Conservation (phyloP, 768 basidiomycete species). For the Termitomyces sp. region DNA sequence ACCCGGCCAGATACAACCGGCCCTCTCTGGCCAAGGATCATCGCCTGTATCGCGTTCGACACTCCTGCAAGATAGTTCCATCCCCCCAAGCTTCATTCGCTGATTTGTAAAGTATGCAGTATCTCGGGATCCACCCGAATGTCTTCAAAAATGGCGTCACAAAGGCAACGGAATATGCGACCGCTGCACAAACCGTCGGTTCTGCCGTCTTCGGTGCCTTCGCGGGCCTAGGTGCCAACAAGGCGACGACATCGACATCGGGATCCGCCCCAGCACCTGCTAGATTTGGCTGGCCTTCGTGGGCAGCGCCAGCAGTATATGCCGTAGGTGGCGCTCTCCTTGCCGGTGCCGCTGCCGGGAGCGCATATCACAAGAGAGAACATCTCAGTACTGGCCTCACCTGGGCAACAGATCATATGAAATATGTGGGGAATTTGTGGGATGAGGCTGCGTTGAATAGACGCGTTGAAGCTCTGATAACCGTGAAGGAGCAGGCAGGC, state of each 20-base stretch:
- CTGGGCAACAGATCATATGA: slow-evolving; percentile 86
- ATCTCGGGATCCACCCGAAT: slow-evolving; percentile 78
- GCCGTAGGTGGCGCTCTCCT: slow-evolving; percentile 69
- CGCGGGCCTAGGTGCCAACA: slow-evolving; percentile 41
- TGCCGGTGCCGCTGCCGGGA: slow-evolving; percentile 79
- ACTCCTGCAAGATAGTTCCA: slow-evolving; percentile 63
- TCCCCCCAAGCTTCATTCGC: neutral
- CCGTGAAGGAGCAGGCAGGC: slow-evolving; percentile 53
- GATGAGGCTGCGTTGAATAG: slow-evolving; percentile 56
- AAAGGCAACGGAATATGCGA: slow-evolving; percentile 67
- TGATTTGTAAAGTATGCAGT: slow-evolving; percentile 39
- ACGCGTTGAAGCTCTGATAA: slow-evolving; percentile 58
- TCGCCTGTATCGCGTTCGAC: slow-evolving; percentile 83
- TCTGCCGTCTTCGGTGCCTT: slow-evolving; percentile 57
- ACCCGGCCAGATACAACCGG: slow-evolving; percentile 58
- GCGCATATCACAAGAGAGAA: slow-evolving; percentile 77
- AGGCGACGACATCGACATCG: slow-evolving; percentile 26
- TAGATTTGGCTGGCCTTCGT: slow-evolving; percentile 49
- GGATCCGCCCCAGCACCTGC: slow-evolving; percentile 19
- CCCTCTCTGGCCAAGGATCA: slow-evolving; percentile 83
- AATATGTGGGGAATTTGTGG: slow-evolving; percentile 84
- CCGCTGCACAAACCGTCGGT: slow-evolving; percentile 57
- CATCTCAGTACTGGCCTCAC: slow-evolving; percentile 64
- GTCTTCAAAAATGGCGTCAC: slow-evolving; percentile 82
- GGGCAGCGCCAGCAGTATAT: slow-evolving; percentile 60